Evolutionary conservation across 2,329 filamentous ascomycete genomes (phyloP).

Genomic region (Dactylonectria macrodidyma): DNA sequence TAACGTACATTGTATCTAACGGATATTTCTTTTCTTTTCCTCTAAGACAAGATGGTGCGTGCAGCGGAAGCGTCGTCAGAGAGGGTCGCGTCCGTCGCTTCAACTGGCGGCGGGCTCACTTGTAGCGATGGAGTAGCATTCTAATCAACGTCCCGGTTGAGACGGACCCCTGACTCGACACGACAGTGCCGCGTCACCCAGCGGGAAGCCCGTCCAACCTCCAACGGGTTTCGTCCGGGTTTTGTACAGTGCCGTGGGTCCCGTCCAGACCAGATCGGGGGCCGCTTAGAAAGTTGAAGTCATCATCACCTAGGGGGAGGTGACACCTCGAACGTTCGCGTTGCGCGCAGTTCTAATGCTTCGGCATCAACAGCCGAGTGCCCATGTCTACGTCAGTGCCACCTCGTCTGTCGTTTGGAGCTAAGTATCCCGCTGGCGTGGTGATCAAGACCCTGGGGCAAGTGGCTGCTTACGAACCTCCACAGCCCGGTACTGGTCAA

Average conservation of each 20-base stretch:
- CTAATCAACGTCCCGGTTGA: conserved; percentile 14
- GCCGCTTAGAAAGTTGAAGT: too few species aligned
- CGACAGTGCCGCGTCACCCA: conserved; percentile 31
- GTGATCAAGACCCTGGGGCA: neutral
- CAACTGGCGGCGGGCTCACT: neutral
- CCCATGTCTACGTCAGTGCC: too few species aligned
- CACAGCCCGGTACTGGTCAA: neutral
- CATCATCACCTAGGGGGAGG: too few species aligned
- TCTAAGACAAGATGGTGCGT: conserved; percentile 11
- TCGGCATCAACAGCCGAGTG: too few species aligned
- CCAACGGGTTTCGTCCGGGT: neutral
- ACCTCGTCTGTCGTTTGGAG: too few species aligned
- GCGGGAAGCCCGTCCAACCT: neutral
- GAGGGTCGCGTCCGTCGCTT: conserved; percentile 4
- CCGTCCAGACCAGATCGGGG: neutral
- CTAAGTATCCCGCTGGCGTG: neutral
- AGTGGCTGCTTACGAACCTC: neutral
- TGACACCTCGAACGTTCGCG: too few species aligned
- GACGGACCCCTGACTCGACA: conserved; percentile 27
- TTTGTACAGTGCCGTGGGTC: conserved; percentile 13
- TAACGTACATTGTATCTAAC: neutral
- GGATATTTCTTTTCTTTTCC: conserved; percentile 5
- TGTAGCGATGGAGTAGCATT: conserved; percentile 10
- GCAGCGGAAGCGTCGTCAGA: conserved; percentile 17
- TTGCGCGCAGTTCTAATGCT: too few species aligned